Conservation (phyloP, 768 basidiomycete species). For the Pleurotus platypus region DNA sequence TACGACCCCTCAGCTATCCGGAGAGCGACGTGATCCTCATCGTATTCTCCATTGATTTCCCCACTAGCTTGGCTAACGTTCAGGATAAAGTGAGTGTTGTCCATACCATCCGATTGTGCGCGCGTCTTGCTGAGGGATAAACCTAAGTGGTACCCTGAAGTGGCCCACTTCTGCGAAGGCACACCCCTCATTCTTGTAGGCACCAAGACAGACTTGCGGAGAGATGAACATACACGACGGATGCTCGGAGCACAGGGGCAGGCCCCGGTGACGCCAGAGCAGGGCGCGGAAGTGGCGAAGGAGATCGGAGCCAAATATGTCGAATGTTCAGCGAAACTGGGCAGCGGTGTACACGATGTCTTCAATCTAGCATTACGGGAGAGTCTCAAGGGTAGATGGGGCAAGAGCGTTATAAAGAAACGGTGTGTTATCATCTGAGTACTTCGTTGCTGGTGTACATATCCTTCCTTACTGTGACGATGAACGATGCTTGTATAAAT, state of each 20-base stretch:
- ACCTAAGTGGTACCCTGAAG: constrained; percentile 85
- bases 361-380: constrained; percentile 87
- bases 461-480: no score
- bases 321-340: constrained; percentile 95
- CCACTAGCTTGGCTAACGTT: constrained; percentile 86
- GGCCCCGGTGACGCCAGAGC: constrained; percentile 74
- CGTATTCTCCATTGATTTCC: constrained; percentile 93
- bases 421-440: constrained; percentile 63
- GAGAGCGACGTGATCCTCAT: constrained; percentile 91
- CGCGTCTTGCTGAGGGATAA: neutral
- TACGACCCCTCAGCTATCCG: constrained; percentile 82
- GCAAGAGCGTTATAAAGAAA: constrained; percentile 64
- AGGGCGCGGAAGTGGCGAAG: constrained; percentile 81
- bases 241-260: constrained; percentile 91
- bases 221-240: constrained; percentile 80
- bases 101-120: neutral
- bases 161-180: constrained; percentile 87
- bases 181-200: constrained; percentile 90
- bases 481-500: no score
- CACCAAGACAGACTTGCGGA: constrained; percentile 89
- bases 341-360: constrained; percentile 85
- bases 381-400: constrained; percentile 80
- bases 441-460: no score
- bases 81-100: constrained; percentile 68
- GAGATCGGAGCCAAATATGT: constrained; percentile 93